These are phyloP conservation scores for Fomitopsis pinicola DNA, from an alignment of 1,284 basidiomycete species.

Conservation along the genomic window DNA sequence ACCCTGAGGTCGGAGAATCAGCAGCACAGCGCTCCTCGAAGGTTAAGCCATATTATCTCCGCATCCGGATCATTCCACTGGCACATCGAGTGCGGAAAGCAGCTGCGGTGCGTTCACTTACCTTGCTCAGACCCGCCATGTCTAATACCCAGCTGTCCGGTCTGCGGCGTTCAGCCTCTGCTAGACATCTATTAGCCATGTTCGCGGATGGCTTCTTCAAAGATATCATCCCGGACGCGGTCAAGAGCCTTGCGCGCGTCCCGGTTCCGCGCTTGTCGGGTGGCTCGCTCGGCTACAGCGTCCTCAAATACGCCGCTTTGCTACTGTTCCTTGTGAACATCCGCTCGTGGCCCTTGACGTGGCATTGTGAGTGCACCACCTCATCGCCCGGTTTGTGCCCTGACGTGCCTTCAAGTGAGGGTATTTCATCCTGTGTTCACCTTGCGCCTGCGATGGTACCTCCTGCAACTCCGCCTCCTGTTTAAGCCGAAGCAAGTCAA, in stretches of 20 bases:
- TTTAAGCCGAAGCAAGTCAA: conserved; percentile 33
- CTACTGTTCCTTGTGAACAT: conserved; percentile 47
- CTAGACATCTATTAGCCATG: neutral
- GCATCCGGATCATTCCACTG: neutral
- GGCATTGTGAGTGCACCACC: conserved; percentile 53
- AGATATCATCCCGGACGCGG: neutral
- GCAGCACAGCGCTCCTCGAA: too few species aligned
- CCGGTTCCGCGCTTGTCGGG: neutral
- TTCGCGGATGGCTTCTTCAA: neutral
- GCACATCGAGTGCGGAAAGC: too few species aligned
- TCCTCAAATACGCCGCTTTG: conserved; percentile 22
- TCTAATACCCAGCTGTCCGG: neutral
- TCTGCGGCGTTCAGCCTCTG: neutral
- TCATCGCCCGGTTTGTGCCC: neutral
- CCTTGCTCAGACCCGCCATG: neutral
- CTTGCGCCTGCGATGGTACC: conserved; percentile 32
- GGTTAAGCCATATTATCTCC: neutral
- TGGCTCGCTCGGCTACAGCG: neutral
- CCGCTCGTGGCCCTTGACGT: conserved; percentile 56
- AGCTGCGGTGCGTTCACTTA: neutral
- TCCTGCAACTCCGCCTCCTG: conserved; percentile 34
- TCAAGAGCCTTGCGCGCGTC: neutral
- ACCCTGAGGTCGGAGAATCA: too few species aligned
- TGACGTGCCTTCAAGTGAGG: conserved; percentile 37
- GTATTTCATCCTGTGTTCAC: conserved; percentile 48